phyloP scores from a whole-genome alignment of 2,329 filamentous ascomycete genomes.

The Zasmidium angulare region DNA sequence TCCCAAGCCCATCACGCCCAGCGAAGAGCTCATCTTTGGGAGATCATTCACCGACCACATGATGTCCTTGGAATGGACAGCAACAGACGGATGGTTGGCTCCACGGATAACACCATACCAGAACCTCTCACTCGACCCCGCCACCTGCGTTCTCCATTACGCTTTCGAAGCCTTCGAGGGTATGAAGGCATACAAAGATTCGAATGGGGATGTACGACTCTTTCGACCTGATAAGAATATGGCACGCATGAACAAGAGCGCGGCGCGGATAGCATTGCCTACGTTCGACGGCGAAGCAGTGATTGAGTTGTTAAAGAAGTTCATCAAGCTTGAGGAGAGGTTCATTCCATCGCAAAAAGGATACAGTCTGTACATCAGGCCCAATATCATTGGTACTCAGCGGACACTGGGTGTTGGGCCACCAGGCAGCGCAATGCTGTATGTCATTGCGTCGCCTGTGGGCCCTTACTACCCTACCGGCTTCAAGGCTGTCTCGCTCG shows the following conservation, averaged over 20 bases:
- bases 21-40: constrained; percentile 85
- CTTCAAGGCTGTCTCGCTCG: constrained; percentile 94
- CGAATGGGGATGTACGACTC: constrained; percentile 71
- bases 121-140: constrained; percentile 93
- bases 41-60: constrained; percentile 96
- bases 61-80: constrained; percentile 92
- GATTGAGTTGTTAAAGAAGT: constrained; percentile 76
- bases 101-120: constrained; percentile 90
- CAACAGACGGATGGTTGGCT: constrained; percentile 75
- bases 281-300: constrained; percentile 74
- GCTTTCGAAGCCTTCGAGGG: constrained; percentile 98
- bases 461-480: constrained; percentile 98
- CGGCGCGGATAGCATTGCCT: constrained; percentile 86
- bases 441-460: constrained; percentile 92
- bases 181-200: constrained; percentile 98
- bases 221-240: constrained; percentile 98
- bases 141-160: constrained; percentile 97
- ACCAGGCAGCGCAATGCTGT: constrained; percentile 89
- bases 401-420: constrained; percentile 87
- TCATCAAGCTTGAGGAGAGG: constrained; percentile 77
- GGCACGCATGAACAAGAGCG: constrained; percentile 87
- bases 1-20: constrained; percentile 72
- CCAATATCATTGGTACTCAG: constrained; percentile 97
- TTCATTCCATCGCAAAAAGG: constrained; percentile 82
- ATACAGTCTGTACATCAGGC: constrained; percentile 93